A percentile compares a stretch with the other conserved stretches of the same genome.
These are phyloP conservation scores for Exobasidium rhododendri DNA, from an alignment of 1,284 basidiomycete species.

Conservation along the genomic window DNA sequence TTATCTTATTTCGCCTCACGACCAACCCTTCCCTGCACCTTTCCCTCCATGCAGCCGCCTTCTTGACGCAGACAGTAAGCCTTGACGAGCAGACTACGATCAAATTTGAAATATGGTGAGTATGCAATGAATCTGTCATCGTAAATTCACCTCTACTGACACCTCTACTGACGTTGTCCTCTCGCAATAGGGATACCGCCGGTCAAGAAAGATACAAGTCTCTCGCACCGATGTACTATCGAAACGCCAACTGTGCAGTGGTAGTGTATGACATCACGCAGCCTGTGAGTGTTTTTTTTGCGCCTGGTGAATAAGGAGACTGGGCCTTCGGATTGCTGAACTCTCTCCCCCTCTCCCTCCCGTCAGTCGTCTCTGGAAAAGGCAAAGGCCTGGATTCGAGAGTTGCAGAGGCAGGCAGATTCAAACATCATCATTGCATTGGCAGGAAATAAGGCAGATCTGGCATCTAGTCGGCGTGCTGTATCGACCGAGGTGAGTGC, in stretches of 20 bases:
- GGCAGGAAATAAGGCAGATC: conserved; percentile 90
- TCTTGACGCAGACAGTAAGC: conserved; percentile 90
- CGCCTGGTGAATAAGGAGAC: not conserved
- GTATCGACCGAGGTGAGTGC: conserved; percentile 31
- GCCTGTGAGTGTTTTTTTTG: conserved; percentile 17
- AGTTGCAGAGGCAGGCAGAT: conserved; percentile 94
- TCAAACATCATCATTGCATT: conserved; percentile 79
- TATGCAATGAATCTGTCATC: not conserved
- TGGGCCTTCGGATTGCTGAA: no score
- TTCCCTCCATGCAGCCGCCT: conserved; percentile 70
- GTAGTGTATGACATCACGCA: conserved; percentile 54
- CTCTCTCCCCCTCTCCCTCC: not conserved
- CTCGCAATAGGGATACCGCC: conserved; percentile 61
- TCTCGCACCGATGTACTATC: conserved; percentile 55
- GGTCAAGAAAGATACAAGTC: conserved; percentile 78
- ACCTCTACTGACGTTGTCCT: not conserved
- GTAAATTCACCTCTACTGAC: not conserved
- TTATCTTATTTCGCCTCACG: conserved; percentile 1
- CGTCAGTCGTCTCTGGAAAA: conserved; percentile 72
- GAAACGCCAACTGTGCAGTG: conserved; percentile 53
- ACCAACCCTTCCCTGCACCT: no score
- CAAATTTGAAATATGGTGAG: conserved; percentile 95
- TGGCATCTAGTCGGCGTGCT: conserved; percentile 62
- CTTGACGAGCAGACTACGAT: conserved; percentile 84
- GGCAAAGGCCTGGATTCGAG: conserved; percentile 92